Conservation (phyloP, 257 asterid genomes). For the Paulownia fortunei region DNA sequence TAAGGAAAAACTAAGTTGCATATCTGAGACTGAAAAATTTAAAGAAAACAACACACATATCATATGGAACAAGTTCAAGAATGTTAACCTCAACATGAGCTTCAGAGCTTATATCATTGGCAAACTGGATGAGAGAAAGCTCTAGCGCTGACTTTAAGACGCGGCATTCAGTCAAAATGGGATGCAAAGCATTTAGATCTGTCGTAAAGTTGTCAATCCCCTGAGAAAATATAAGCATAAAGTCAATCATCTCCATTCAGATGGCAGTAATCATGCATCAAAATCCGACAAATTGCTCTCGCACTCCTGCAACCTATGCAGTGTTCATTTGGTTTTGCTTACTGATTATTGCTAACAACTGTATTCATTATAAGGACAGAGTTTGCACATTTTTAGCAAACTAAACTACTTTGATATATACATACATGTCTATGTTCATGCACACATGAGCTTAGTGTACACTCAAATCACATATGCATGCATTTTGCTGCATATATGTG, state of each 20-base stretch:
- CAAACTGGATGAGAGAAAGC: constrained; percentile 86
- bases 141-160: constrained; percentile 80
- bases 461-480: constrained; percentile 11
- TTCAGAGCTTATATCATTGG: constrained; percentile 98
- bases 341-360: constrained; percentile 1
- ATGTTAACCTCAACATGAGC: constrained; percentile 90
- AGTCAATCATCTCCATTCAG: constrained; percentile 18
- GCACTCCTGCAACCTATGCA: constrained; percentile 13
- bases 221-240: constrained; percentile 45
- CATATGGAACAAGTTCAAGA: constrained; percentile 28
- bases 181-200: constrained; percentile 77
- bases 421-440: neutral
- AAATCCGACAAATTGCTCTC: constrained; percentile 19
- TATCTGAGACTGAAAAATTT: constrained; percentile 24
- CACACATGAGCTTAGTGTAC: neutral
- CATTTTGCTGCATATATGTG: constrained; percentile 19
- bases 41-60: neutral
- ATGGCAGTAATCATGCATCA: constrained; percentile 18
- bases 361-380: constrained; percentile 15
- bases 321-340: constrained; percentile 14
- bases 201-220: constrained; percentile 79
- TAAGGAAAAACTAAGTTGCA: constrained; percentile 21
- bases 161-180: constrained; percentile 94
- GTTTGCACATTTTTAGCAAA: constrained; percentile 5
- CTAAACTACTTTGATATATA: neutral